Percentiles rank a stretch among this genome's conserved stretches.
Evolutionary conservation across 345 rosid species (phyloP).

Genomic region (Brassica carinata): DNA sequence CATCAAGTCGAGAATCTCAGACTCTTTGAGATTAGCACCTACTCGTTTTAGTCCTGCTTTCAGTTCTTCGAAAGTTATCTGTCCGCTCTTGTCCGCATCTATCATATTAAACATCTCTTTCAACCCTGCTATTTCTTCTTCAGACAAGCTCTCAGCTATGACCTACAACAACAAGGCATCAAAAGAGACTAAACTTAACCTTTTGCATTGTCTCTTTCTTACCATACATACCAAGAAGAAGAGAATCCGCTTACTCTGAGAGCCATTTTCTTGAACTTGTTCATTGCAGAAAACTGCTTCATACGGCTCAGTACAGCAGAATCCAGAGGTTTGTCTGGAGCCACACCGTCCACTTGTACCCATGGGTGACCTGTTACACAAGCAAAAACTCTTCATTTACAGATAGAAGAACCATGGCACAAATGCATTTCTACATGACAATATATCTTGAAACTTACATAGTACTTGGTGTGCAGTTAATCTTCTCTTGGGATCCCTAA

Average conservation of each 20-base stretch:
- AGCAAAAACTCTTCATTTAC: slow-evolving; percentile 18
- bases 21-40: slow-evolving; percentile 87
- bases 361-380: slow-evolving; percentile 80
- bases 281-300: slow-evolving; percentile 94
- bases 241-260: slow-evolving; percentile 54
- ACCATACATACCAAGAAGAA: slow-evolving; percentile 4
- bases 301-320: slow-evolving; percentile 80
- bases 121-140: slow-evolving; percentile 90
- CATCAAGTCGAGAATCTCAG: slow-evolving; percentile 87
- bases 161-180: slow-evolving; percentile 48
- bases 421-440: too few relatives aligned
- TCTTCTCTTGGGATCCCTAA: slow-evolving; percentile 73
- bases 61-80: slow-evolving; percentile 82
- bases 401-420: too few relatives aligned
- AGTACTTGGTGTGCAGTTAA: slow-evolving; percentile 82
- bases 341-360: slow-evolving; percentile 82
- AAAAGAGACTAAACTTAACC: neutral
- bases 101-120: slow-evolving; percentile 93
- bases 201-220: slow-evolving; percentile 2
- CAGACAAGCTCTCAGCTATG: slow-evolving; percentile 83
- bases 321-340: slow-evolving; percentile 89
- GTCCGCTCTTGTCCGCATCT: slow-evolving; percentile 80
- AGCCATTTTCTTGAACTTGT: slow-evolving; percentile 89
- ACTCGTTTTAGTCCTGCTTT: slow-evolving; percentile 75
- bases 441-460: slow-evolving; percentile 70